Conservation (phyloP, 2,329 filamentous ascomycete genomes). For the Talaromyces amestolkiae region DNA sequence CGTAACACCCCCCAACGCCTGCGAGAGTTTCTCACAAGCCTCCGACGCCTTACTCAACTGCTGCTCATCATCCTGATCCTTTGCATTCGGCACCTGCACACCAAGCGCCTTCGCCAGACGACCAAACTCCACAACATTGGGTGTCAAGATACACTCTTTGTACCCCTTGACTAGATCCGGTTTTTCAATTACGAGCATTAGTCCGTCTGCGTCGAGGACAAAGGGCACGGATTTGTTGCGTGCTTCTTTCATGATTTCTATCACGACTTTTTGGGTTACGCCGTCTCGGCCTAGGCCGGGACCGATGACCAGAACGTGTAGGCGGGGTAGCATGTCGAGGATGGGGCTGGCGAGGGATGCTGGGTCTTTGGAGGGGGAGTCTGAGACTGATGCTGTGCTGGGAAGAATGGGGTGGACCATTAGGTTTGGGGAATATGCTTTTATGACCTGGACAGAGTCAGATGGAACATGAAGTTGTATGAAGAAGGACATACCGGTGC, state of each 20-base stretch:
- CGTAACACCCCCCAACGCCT: constrained; percentile 79
- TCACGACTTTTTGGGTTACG: constrained; percentile 84
- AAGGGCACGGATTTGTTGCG: constrained; percentile 69
- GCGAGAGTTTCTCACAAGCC: constrained; percentile 68
- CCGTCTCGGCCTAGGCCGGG: constrained; percentile 87
- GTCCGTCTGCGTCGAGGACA: constrained; percentile 87
- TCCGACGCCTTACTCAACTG: constrained; percentile 50
- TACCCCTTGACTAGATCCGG: constrained; percentile 79
- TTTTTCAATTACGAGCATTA: constrained; percentile 71
- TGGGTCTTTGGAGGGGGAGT: constrained; percentile 49
- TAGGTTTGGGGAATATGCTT: constrained; percentile 94
- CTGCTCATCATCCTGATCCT: constrained; percentile 42
- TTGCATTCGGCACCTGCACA: constrained; percentile 54
- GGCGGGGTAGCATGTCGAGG: constrained; percentile 74
- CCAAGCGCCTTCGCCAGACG: constrained; percentile 73
- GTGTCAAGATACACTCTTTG: constrained; percentile 80
- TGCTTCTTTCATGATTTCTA: constrained; percentile 74
- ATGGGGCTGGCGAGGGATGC: constrained; percentile 67
- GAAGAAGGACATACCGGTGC: constrained; percentile 49
- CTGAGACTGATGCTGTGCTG: constrained; percentile 57
- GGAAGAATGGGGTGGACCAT: constrained; percentile 98
- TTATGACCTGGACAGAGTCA: constrained; percentile 67
- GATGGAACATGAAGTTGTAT: neutral
- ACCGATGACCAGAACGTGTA: constrained; percentile 90
- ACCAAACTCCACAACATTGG: constrained; percentile 91